Evolutionary conservation across 768 basidiomycete species (phyloP), one percentile per base, ranked within the genome.

Genomic region (Mycena latifolia): DNA sequence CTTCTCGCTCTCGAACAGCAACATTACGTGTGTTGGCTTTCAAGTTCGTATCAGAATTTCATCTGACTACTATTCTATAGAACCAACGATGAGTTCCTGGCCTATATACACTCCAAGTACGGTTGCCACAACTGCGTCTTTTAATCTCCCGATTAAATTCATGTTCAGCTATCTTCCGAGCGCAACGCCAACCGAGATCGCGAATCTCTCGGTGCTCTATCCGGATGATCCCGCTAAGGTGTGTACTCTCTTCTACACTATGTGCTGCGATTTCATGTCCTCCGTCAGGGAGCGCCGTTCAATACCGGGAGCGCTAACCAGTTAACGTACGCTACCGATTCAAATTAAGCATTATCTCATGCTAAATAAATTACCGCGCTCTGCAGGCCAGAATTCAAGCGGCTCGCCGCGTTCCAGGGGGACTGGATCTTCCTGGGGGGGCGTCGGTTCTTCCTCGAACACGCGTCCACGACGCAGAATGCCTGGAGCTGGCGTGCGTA

Each of bases 291-390:
- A 43, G 57, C 63, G 2, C 63, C 63, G 10, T 64, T 64, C 48
- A 67, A 70, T 15, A 74, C 78, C 8, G 76, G 74, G 8, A 62
- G 27, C 3, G 70, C 64, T 17, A 72, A 72, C 29, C 60, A 56
- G 25, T 12, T 72, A 41, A 69, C 71, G 58, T 66, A 52, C 10
- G 54, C 6, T 11, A 6, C 31, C 31, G 6, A 33, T 33, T 33
- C 6, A 33, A n/a, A n/a, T n/a, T n/a, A n/a, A n/a, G n/a, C n/a
- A n/a, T n/a, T n/a, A n/a, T n/a, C n/a, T n/a, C n/a, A n/a, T n/a
- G n/a, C n/a, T n/a, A n/a, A n/a, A n/a, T n/a, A n/a, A n/a, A n/a
- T n/a, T n/a, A n/a, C n/a, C n/a, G n/a, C n/a, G n/a, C n/a, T n/a
- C n/a, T n/a, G n/a, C n/a, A n/a, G 31, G 31, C n/a, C n/a, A n/a